A percentile compares a stretch with the other conserved stretches of the same genome.
Conservation (phyloP, 148 eudicot genomes). For the Chenopodium suecicum region DNA sequence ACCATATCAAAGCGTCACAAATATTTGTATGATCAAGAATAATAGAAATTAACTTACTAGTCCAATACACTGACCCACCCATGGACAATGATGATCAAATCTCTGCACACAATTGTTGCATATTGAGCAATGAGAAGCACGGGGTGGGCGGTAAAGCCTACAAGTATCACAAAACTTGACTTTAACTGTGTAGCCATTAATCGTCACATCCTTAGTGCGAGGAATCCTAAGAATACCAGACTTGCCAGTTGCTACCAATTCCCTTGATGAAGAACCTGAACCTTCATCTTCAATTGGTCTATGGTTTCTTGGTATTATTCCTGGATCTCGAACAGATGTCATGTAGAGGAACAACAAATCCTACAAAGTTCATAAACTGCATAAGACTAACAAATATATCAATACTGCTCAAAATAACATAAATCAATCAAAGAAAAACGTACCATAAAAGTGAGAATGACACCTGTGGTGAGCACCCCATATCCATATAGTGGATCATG, state of each 20-base stretch:
- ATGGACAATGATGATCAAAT: slow-evolving; percentile 97
- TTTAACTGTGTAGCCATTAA: slow-evolving; percentile 66
- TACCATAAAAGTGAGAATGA: slow-evolving; percentile 65
- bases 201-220: slow-evolving; percentile 58
- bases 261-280: slow-evolving; percentile 42
- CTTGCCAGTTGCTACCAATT: slow-evolving; percentile 42
- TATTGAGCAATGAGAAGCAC: slow-evolving; percentile 89
- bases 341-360: slow-evolving; percentile 61
- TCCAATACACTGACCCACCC: slow-evolving; percentile 98
- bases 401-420: neutral
- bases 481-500: slow-evolving; percentile 48
- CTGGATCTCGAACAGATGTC: slow-evolving; percentile 81
- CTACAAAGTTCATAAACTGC: slow-evolving; percentile 37
- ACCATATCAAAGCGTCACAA: neutral
- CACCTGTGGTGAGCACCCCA: slow-evolving; percentile 48
- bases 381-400: neutral
- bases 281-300: slow-evolving; percentile 45
- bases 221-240: slow-evolving; percentile 50
- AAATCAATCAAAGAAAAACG: slow-evolving; percentile 12
- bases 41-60: slow-evolving; percentile 40
- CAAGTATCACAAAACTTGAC: slow-evolving; percentile 91
- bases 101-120: slow-evolving; percentile 91
- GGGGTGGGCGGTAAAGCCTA: slow-evolving; percentile 79
- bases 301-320: slow-evolving; percentile 71
- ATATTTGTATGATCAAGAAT: neutral